Base-by-base conservation (phyloP, 2,329 filamentous ascomycete genomes). In the Zasmidium cellare region DNA sequence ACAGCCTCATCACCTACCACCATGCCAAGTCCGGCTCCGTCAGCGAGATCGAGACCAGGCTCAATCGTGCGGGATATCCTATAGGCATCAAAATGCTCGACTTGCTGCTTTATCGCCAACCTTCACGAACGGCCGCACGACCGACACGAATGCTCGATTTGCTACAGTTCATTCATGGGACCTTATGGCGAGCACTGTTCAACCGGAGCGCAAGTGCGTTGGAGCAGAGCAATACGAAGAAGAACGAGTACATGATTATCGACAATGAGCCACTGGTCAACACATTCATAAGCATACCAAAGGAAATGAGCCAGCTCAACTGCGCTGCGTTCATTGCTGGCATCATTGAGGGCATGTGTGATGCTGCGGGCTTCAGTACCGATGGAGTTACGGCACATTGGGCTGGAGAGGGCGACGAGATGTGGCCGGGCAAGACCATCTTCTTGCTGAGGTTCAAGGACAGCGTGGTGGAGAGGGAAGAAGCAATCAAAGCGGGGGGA, bases 181-280 rank as follows among this genome's bases (percentile, higher is more conserved):
- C 88, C 55, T 82, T 97, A 55, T 99, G 93, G 90, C 87, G 89
- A 65, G 90, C 96, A 75, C 88, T 99, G 50, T 99, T 99, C 75
- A 87, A 86, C 38, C 89, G 93, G 1, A 88, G 92, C 56, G 94
- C 94, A 24, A 93, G 97, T 77, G 89, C 91, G 18, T 86, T 99
- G 58, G 94, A 99, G 78, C 92, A 94, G 77, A 91, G 87, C 58
- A 87, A 90, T 9, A 85, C 87, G 53, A 93, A 92, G 53, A 88
- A 91, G 9, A 91, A 94, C 67, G 93, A 97, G 79, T 99, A 97
- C 81, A 97, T 99, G 93, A 94, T 99, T 69, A 91, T 92, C 69
- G 94, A 99, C 78, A 97, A 99, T 77, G 94, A 97, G 74, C 94
- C 94, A 20, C 82, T 97, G 51, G 93, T 97, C 41, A 97, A 97